phyloP scores from a whole-genome alignment of 2,329 filamentous ascomycete genomes.

The Cladosporium sp. region DNA sequence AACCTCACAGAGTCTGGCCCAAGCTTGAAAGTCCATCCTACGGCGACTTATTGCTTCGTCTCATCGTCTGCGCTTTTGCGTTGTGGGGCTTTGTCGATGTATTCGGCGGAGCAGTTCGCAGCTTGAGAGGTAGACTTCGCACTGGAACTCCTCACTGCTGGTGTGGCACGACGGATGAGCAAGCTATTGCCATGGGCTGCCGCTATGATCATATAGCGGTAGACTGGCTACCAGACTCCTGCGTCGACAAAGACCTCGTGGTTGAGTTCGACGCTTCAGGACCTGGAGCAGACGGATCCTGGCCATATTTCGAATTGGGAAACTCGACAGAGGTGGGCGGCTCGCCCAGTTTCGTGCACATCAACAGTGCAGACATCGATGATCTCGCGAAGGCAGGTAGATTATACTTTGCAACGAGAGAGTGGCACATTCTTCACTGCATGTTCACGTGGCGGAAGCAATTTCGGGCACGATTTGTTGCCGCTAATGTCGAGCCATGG shows the following conservation, averaged over 20 bases:
- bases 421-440: constrained; percentile 6
- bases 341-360: neutral
- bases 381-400: neutral
- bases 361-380: neutral
- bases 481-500: neutral
- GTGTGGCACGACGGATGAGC: constrained; percentile 2
- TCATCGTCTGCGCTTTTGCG: neutral
- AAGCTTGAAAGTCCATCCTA: neutral
- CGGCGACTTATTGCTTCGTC: neutral
- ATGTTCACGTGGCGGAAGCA: constrained; percentile 8
- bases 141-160: neutral
- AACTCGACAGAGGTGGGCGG: neutral
- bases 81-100: neutral
- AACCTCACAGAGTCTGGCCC: neutral
- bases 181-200: neutral
- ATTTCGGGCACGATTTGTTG: neutral
- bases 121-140: neutral
- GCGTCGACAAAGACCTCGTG: neutral
- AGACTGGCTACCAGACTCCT: constrained; percentile 1
- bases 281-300: neutral
- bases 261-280: constrained; percentile 1
- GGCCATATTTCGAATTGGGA: neutral
- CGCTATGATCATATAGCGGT: neutral
- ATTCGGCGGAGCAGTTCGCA: neutral
- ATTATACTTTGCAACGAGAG: neutral